Base-by-base conservation (phyloP, 2,329 filamentous ascomycete species). In the Aureobasidium sp. region DNA sequence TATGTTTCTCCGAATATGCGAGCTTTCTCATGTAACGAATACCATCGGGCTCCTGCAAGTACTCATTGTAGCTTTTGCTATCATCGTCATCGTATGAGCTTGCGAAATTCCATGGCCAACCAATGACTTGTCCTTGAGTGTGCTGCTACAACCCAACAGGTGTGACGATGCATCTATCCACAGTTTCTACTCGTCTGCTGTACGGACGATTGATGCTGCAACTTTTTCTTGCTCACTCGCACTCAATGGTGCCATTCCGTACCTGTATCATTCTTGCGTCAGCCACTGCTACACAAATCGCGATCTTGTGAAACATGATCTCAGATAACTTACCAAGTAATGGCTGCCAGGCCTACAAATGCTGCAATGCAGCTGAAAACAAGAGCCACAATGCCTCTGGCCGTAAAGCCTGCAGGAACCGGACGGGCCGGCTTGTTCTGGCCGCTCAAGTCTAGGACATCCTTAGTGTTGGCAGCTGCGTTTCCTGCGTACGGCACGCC, bases 281-380 rank as follows among this genome's bases (percentile, higher is more conserved):
- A 64, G 62, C 62, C 53, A 57, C 39, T 23, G 53, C 53, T 46
- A 57, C 53, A 56, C 39, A 34, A 7, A 12, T 27, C 23, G 20
- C 46, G 23, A 37, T 48, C 42, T 37, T 48, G 56, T 48, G 62
- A 39, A 44, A 53, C 50, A 52, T 44, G 53, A 63, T 63, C 62
- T 51, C 36, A 9, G 23, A 52, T 17, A 37, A 70, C 87, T 73
- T 89, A 92, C 80, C 87, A 86, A 1, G 79, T 81, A 61, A 94
- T 85, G 13, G 84, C 82, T 0, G 75, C 79, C 67, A 91, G 79
- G 9, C 90, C 90, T 7, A 90, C 67, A 53, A 91, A 77, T 2
- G 88, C 90, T 17, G 82, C 81, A 3, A 91, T 65, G 65, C 82
- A 83, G 69, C 87, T 90, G 70, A 93, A 90, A 2, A 87, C 86